phyloP scores from a whole-genome alignment of 495 filamentous ascomycete species.

The Aspergillus hancockii region DNA sequence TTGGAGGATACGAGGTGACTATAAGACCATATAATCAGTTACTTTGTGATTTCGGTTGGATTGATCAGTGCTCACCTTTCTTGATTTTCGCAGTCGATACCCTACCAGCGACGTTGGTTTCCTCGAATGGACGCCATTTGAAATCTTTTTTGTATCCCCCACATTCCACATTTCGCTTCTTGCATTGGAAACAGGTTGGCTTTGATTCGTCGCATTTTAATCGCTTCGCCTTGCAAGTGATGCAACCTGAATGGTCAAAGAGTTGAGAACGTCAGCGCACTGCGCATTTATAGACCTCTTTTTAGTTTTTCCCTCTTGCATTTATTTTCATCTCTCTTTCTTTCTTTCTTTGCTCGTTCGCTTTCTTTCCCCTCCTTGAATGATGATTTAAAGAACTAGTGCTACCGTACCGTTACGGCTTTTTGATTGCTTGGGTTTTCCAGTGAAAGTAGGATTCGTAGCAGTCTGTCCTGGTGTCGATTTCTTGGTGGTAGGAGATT shows the following conservation, averaged over 20 bases:
- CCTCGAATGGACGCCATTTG: slow-evolving; percentile 81
- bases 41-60: background rate
- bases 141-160: slow-evolving; percentile 83
- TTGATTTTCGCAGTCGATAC: slow-evolving; percentile 41
- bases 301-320: slow-evolving; percentile 2
- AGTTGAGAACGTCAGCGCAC: slow-evolving; percentile 37
- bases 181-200: slow-evolving; percentile 72
- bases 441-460: slow-evolving; percentile 27
- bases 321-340: background rate
- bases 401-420: slow-evolving; percentile 73
- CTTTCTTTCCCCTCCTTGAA: slow-evolving; percentile 4
- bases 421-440: slow-evolving; percentile 77
- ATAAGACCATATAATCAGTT: slow-evolving; percentile 7
- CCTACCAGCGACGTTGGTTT: slow-evolving; percentile 59
- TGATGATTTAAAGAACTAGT: slow-evolving; percentile 15
- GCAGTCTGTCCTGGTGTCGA: slow-evolving; percentile 29
- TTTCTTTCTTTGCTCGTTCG: background rate
- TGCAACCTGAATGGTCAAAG: slow-evolving; percentile 58
- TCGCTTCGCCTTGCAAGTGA: slow-evolving; percentile 79
- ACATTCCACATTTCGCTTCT: slow-evolving; percentile 67
- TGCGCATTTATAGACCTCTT: slow-evolving; percentile 19
- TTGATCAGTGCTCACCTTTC: slow-evolving; percentile 43
- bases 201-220: slow-evolving; percentile 83
- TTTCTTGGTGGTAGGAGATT: slow-evolving; percentile 33
- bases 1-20: slow-evolving; percentile 15